Evolutionary conservation across 805 yeast species (phyloP).

Genomic region (Ogataea pilisensis): DNA sequence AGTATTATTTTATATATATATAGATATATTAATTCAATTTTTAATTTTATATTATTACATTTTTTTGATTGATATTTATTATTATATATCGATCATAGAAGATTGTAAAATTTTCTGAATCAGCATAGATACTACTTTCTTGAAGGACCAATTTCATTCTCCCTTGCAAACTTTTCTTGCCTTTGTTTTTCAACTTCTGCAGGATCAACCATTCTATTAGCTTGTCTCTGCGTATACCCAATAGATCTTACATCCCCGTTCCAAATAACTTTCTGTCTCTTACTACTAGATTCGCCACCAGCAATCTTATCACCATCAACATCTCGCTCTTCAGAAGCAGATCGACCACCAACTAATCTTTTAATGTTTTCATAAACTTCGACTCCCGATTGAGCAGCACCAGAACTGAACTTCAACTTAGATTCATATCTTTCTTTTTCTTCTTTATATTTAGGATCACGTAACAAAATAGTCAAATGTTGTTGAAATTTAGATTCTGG

Average conservation of each 20-base stretch:
- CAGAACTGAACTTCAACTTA: slow-evolving; percentile 49
- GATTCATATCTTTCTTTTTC: slow-evolving; percentile 60
- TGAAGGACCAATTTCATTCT: slow-evolving; percentile 19
- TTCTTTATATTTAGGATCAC: slow-evolving; percentile 75
- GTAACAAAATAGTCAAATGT: slow-evolving; percentile 63
- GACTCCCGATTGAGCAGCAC: slow-evolving; percentile 13
- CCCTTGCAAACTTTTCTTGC: slow-evolving; percentile 14
- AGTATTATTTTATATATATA: slow-evolving; percentile 3
- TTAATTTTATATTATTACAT: slow-evolving; percentile 7
- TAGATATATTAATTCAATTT: slow-evolving; percentile 12
- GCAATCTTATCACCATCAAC: neutral
- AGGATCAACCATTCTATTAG: slow-evolving; percentile 13
- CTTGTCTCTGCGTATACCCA: slow-evolving; percentile 18
- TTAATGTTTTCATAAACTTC: slow-evolving; percentile 61
- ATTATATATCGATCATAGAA: neutral
- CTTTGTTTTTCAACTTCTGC: slow-evolving; percentile 24
- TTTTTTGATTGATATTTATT: slow-evolving; percentile 1
- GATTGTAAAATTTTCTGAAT: no score
- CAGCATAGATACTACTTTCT: neutral
- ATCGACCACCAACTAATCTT: slow-evolving; percentile 29
- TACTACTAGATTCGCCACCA: slow-evolving; percentile 6
- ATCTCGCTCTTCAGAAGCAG: no score
- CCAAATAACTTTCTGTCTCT: slow-evolving; percentile 31
- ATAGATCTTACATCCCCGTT: slow-evolving; percentile 31
- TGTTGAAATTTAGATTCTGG: slow-evolving; percentile 67